Base-by-base conservation (phyloP, 2,329 filamentous ascomycete genomes). In the Phyllosticta citribraziliensis region DNA sequence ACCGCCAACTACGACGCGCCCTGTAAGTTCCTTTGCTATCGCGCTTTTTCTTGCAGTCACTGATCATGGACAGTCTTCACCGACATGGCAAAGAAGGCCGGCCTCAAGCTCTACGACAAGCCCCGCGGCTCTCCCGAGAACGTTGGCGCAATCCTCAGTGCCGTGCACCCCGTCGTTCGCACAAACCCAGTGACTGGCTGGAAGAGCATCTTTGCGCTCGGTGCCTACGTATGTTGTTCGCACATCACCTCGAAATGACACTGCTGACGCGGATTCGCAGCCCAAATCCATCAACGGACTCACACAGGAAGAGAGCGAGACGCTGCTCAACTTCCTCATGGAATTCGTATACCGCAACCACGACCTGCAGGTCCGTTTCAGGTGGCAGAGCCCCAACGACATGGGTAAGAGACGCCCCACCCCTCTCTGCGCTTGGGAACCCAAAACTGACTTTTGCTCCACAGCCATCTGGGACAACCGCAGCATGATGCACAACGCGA, bases 181-280 rank as follows among this genome's bases (percentile, higher is more conserved):
- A 86, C 83, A 0, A 85, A 86, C 64, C 84, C 84, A 0, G 83
- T 86, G 0, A 86, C 84, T 0, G 83, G 83, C 0, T 86, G 84
- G 83, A 85, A 84, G 71, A 62, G 70, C 33, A 70, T 84, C 10
- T 84, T 75, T 59, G 75, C 72, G 2, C 70, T 80, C 12, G 78
- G 78, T 0, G 70, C 55, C 35, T 56, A 47, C 20, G 55, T 56
- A 56, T 14, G 55, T 40, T 19, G 69, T 52, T 57, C 65, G 12
- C 17, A 2, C 51, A 19, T 2, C 1, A 2, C 8, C 30, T 40
- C 10, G 3, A 14, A 40, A n/a, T 9, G 19, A 2, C 27, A 20
- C 6, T 24, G 14, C 55, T 56, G n/a, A 56, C 17, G 4, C n/a
- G 6, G 22, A 1, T 5, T 14, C 14, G 14, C 55, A 56, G 55